Conservation (phyloP, 1,284 basidiomycete species). For the Cutaneotrichosporon sp. region DNA sequence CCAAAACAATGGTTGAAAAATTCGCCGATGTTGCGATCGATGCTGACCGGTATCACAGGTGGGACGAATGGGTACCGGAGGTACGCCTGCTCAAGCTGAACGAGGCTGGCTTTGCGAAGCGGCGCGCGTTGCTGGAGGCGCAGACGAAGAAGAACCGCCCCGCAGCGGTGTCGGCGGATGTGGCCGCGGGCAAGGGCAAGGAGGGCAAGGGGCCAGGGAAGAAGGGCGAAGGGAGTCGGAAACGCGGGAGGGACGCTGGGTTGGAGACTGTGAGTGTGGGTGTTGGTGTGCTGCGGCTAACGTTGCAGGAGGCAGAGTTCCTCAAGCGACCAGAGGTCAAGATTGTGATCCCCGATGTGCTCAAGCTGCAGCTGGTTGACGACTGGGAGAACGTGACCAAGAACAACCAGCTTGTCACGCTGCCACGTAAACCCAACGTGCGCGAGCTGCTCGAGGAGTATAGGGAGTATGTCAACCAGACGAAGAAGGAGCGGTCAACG, state of each 20-base stretch:
- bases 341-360: slow-evolving; percentile 76
- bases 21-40: not conserved
- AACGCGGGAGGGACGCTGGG: slow-evolving; percentile 48
- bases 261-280: slow-evolving; percentile 36
- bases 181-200: slow-evolving; percentile 24
- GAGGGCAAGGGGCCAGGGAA: slow-evolving; percentile 40
- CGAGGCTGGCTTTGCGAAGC: slow-evolving; percentile 74
- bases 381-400: slow-evolving; percentile 99
- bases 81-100: slow-evolving; percentile 78
- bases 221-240: slow-evolving; percentile 49
- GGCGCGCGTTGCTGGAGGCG: slow-evolving; percentile 53
- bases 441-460: slow-evolving; percentile 74
- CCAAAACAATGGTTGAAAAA: not conserved
- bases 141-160: slow-evolving; percentile 45
- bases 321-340: slow-evolving; percentile 82
- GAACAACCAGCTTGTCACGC: slow-evolving; percentile 81
- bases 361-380: slow-evolving; percentile 88
- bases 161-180: slow-evolving; percentile 16
- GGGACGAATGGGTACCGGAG: slow-evolving; percentile 97
- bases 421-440: slow-evolving; percentile 79
- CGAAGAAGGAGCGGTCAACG: slow-evolving; percentile 52
- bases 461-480: slow-evolving; percentile 57
- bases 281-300: not conserved
- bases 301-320: slow-evolving; percentile 51
- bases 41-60: slow-evolving; percentile 53